Conservation (phyloP, 2,329 filamentous ascomycete genomes). For the Diaporthe amygdali region DNA sequence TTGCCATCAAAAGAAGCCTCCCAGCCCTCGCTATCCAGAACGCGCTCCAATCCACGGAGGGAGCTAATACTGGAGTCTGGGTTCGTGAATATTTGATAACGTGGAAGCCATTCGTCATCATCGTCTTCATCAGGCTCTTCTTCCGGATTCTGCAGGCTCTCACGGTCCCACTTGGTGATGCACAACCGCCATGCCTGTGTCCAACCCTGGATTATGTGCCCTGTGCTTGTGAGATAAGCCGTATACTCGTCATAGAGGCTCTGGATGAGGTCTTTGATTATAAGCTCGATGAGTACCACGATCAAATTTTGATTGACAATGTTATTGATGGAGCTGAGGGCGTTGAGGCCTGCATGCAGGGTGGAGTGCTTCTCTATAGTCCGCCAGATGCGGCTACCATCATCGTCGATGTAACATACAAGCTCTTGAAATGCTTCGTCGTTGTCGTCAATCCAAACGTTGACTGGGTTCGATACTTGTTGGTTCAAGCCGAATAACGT, state of each 20-base stretch:
- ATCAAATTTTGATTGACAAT: neutral
- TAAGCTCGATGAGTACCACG: neutral
- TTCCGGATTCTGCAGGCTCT: neutral
- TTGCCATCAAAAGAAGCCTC: neutral
- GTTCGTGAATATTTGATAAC: constrained; percentile 3
- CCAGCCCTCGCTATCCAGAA: neutral
- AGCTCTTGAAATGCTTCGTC: constrained; percentile 13
- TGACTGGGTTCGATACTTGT: neutral
- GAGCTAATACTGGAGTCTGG: neutral
- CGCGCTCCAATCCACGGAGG: neutral
- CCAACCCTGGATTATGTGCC: constrained; percentile 15
- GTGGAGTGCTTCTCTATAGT: neutral
- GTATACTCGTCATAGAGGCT: neutral
- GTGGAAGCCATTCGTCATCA: constrained; percentile 15
- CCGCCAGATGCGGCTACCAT: neutral
- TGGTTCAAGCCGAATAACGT: neutral
- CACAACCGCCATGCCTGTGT: constrained; percentile 18
- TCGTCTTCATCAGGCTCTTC: constrained; percentile 17
- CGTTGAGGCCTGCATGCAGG: constrained; percentile 10
- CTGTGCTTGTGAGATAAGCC: constrained; percentile 5
- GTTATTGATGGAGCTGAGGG: neutral
- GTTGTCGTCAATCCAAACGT: constrained; percentile 7
- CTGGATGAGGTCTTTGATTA: neutral
- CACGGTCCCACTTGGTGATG: constrained; percentile 2
- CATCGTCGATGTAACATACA: neutral